phyloP scores from a whole-genome alignment of 345 rosid genomes.

The Citrus sp. region DNA sequence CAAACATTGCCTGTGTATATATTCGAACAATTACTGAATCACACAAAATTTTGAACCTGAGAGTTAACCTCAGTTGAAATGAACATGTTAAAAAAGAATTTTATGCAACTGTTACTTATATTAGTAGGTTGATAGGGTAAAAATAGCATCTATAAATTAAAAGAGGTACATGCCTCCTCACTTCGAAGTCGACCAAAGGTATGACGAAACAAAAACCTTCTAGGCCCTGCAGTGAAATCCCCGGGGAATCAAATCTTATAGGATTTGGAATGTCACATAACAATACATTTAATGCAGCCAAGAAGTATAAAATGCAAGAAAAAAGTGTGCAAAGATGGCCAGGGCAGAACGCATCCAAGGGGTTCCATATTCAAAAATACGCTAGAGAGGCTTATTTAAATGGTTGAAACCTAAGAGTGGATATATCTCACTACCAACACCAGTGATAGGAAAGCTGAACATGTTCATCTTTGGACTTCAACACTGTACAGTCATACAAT shows the following conservation, averaged over 20 bases:
- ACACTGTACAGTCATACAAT: neutral
- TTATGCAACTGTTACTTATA: neutral
- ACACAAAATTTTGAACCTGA: neutral
- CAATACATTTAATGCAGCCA: neutral
- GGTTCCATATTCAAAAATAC: neutral
- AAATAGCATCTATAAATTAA: constrained; percentile 8
- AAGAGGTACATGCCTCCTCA: constrained; percentile 67
- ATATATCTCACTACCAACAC: neutral
- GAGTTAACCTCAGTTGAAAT: neutral
- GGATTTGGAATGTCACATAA: constrained; percentile 7
- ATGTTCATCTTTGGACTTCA: neutral
- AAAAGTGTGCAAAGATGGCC: neutral
- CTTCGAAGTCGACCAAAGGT: constrained; percentile 80
- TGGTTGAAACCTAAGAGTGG: neutral
- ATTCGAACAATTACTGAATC: neutral
- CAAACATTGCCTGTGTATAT: constrained; percentile 60
- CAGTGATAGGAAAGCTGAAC: neutral
- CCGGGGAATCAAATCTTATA: constrained; percentile 11
- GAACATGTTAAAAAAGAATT: constrained; percentile 2
- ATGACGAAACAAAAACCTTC: constrained; percentile 73
- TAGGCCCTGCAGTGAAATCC: constrained; percentile 55
- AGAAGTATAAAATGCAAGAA: neutral
- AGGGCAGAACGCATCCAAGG: neutral
- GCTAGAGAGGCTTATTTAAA: neutral
- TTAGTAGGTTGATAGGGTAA: neutral